phyloP scores from a whole-genome alignment of 306 rosid species.

The Biancaea sappan region DNA sequence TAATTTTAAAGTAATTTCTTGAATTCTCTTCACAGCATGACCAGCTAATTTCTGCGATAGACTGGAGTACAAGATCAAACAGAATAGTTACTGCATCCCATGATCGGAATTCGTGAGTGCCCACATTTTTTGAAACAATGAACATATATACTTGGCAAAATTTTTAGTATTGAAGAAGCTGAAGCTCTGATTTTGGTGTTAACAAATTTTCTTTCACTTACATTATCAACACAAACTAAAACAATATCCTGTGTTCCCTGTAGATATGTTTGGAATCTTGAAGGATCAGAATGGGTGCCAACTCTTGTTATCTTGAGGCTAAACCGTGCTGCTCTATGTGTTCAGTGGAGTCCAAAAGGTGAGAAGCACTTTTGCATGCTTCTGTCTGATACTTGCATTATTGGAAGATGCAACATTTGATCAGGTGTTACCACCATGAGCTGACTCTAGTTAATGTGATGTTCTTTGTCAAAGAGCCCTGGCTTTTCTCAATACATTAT shows the following conservation, averaged over 20 bases:
- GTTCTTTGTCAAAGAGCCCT: neutral
- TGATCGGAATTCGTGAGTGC: slow-evolving; percentile 97
- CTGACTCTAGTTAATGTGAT: slow-evolving; percentile 14
- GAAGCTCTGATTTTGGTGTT: neutral
- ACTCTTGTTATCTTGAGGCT: slow-evolving; percentile 97
- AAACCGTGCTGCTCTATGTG: slow-evolving; percentile 99
- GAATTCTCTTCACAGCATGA: slow-evolving; percentile 66
- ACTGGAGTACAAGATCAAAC: slow-evolving; percentile 89
- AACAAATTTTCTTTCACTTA: neutral
- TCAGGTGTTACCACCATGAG: slow-evolving; percentile 20
- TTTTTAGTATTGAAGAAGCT: neutral
- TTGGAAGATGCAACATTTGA: slow-evolving; percentile 26
- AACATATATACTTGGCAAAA: neutral
- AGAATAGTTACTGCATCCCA: slow-evolving; percentile 94
- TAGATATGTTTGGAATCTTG: slow-evolving; percentile 98
- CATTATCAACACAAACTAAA: neutral
- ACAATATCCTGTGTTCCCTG: slow-evolving; percentile 19
- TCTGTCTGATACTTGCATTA: neutral
- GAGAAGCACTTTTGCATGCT: slow-evolving; percentile 31
- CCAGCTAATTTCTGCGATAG: slow-evolving; percentile 89
- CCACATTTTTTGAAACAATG: slow-evolving; percentile 34
- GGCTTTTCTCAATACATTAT: neutral
- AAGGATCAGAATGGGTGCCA: slow-evolving; percentile 97
- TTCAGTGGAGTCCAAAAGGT: slow-evolving; percentile 99
- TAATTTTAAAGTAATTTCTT: slow-evolving; percentile 32